phyloP scores from a whole-genome alignment of 495 filamentous ascomycete species.

The Neurospora sp. region DNA sequence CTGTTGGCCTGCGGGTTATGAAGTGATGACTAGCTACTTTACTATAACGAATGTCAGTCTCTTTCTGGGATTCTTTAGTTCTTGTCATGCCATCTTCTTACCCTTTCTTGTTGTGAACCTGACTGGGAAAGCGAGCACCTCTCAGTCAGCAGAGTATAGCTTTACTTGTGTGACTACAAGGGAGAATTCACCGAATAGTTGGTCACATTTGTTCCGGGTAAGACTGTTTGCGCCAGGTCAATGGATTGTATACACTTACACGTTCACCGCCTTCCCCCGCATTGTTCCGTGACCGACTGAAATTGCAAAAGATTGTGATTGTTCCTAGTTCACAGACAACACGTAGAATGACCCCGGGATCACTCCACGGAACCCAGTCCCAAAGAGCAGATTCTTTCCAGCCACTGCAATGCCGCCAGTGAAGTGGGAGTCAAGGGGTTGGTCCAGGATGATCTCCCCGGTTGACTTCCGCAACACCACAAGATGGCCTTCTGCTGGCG shows the following conservation, averaged over 20 bases:
- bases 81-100: background rate
- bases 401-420: background rate
- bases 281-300: too few relatives aligned
- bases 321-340: background rate
- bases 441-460: background rate
- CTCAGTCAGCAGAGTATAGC: background rate
- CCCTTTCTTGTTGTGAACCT: background rate
- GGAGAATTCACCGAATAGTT: conserved; percentile 9
- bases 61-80: background rate
- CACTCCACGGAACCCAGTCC: conserved; percentile 3
- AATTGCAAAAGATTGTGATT: too few relatives aligned
- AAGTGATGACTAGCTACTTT: background rate
- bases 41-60: background rate
- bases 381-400: conserved; percentile 2
- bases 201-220: background rate
- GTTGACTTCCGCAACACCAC: conserved; percentile 1
- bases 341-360: conserved; percentile 2
- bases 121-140: background rate
- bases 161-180: conserved; percentile 1
- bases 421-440: background rate
- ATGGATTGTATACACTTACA: background rate
- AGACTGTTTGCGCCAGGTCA: background rate
- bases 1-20: background rate
- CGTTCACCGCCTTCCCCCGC: background rate
- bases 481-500: background rate